Percentiles rank a stretch among this genome's conserved stretches.
Conservation (phyloP, 805 yeast genomes). For the Ogataea sp. region DNA sequence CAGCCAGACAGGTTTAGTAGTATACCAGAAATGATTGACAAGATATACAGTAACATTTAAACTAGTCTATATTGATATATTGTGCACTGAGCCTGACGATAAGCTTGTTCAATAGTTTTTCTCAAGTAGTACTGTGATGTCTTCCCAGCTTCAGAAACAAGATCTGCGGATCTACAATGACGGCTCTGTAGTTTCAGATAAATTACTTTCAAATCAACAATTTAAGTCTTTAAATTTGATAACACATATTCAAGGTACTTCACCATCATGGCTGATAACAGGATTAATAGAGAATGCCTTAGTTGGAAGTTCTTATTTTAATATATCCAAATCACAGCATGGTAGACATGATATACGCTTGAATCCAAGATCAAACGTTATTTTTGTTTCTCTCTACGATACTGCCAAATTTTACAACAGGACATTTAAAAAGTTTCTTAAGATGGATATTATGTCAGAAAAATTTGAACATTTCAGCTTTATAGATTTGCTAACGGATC, state of each 20-base stretch:
- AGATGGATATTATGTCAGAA: constrained; percentile 31
- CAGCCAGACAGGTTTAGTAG: too few relatives aligned
- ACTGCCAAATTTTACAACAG: constrained; percentile 20
- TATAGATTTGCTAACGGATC: constrained; percentile 31
- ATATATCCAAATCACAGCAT: constrained; percentile 16
- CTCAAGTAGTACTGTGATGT: constrained; percentile 10
- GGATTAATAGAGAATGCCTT: constrained; percentile 46
- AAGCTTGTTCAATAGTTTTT: too few relatives aligned
- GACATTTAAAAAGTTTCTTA: constrained; percentile 26
- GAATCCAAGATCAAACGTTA: constrained; percentile 24
- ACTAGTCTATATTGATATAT: too few relatives aligned
- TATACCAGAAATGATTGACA: too few relatives aligned
- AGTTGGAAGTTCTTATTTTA: constrained; percentile 36
- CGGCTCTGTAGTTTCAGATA: constrained; percentile 33
- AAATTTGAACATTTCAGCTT: constrained; percentile 23
- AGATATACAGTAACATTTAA: too few relatives aligned
- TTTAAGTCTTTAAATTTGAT: constrained; percentile 24
- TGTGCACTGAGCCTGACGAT: too few relatives aligned
- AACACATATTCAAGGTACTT: constrained; percentile 42
- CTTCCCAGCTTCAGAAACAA: constrained; percentile 39
- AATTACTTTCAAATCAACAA: constrained; percentile 8
- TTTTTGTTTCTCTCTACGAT: constrained; percentile 25
- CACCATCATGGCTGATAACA: constrained; percentile 56
- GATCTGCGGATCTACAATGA: constrained; percentile 49
- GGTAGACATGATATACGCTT: constrained; percentile 5